phyloP scores from a whole-genome alignment of 208 protist species.

The Acanthamoeba divionensis region DNA sequence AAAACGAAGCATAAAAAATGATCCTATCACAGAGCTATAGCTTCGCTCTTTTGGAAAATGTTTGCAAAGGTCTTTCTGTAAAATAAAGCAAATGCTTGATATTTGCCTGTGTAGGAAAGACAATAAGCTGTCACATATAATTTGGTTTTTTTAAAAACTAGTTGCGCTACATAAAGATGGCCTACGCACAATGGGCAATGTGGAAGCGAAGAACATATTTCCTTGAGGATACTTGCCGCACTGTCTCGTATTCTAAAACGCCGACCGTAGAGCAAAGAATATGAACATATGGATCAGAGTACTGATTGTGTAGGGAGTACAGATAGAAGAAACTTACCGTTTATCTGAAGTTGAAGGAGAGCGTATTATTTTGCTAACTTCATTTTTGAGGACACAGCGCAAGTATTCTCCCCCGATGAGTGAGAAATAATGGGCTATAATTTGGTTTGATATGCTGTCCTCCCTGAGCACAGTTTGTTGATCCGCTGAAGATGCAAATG shows the following conservation, averaged over 20 bases:
- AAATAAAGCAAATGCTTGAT: not conserved
- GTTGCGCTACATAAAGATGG: not conserved
- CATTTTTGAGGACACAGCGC: not conserved
- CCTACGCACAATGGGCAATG: not conserved
- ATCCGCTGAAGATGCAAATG: not conserved
- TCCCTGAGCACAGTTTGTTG: not conserved
- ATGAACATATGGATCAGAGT: too few species aligned
- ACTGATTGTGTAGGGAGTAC: too few species aligned
- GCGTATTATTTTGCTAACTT: not conserved
- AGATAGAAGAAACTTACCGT: not conserved
- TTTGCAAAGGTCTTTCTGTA: not conserved
- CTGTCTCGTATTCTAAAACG: too few species aligned
- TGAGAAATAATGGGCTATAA: not conserved
- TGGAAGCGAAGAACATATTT: conserved; percentile 12
- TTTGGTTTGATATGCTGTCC: conserved; percentile 35
- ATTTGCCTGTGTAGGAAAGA: not conserved
- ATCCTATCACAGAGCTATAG: not conserved
- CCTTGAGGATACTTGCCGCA: not conserved
- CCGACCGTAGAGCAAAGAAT: too few species aligned
- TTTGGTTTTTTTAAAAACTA: not conserved
- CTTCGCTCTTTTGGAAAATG: not conserved
- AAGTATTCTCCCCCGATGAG: not conserved
- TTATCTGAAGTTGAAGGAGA: not conserved
- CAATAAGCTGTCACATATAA: not conserved
- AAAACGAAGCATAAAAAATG: conserved; percentile 31